Percentiles rank a stretch among this genome's conserved stretches.
phyloP scores from a whole-genome alignment of 2,329 filamentous ascomycete species.

The Fusarium mundagurra region DNA sequence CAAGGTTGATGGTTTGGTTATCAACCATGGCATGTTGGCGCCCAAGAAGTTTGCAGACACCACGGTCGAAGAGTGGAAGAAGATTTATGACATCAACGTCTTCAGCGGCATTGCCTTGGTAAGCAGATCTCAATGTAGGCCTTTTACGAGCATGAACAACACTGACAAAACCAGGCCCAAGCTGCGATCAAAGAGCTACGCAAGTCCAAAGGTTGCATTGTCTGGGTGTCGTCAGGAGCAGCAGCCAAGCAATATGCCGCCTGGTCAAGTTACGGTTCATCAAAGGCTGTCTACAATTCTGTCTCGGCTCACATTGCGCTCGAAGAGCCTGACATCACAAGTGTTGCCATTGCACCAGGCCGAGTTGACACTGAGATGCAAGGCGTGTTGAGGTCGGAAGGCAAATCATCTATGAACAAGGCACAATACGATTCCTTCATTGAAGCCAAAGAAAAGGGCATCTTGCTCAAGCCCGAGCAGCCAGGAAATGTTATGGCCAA shows the following conservation, averaged over 20 bases:
- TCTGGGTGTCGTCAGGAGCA: constrained; percentile 85
- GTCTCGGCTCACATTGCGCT: constrained; percentile 75
- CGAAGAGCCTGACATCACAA: constrained; percentile 81
- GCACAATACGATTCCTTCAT: constrained; percentile 74
- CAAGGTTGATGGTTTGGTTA: constrained; percentile 79
- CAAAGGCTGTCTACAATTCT: constrained; percentile 87
- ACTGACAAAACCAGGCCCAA: constrained; percentile 65
- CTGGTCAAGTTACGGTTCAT: constrained; percentile 85
- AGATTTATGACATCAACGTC: constrained; percentile 83
- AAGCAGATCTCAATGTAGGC: constrained; percentile 43
- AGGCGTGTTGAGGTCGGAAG: constrained; percentile 75
- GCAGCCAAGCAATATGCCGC: constrained; percentile 71
- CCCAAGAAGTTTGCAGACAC: constrained; percentile 77
- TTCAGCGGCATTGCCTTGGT: constrained; percentile 85
- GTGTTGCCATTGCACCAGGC: constrained; percentile 79
- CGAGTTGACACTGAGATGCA: constrained; percentile 94
- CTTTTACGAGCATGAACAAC: not conserved
- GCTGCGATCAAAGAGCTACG: constrained; percentile 76
- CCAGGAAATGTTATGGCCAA: constrained; percentile 88
- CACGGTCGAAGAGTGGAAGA: constrained; percentile 78
- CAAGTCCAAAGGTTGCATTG: constrained; percentile 72
- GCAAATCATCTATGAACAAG: constrained; percentile 59
- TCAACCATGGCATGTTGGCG: constrained; percentile 88
- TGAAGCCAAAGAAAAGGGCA: constrained; percentile 74
- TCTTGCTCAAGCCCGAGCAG: constrained; percentile 81